Evolutionary conservation across 805 yeast species (phyloP).

Genomic region (Ogataea salicorniae): DNA sequence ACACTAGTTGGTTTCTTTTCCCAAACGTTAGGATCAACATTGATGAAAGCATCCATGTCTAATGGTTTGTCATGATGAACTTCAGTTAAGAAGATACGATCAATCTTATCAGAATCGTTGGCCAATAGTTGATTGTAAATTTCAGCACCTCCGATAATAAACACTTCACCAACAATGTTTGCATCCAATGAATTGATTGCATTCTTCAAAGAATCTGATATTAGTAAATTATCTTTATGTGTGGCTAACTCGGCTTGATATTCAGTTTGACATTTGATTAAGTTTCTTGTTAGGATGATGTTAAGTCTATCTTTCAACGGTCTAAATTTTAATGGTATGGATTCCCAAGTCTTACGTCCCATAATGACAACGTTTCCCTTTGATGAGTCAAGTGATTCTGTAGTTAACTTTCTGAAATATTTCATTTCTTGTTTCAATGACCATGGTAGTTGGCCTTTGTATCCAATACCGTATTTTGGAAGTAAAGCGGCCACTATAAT

Average conservation of each 20-base stretch:
- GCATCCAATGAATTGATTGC: constrained; percentile 35
- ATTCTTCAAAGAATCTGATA: constrained; percentile 39
- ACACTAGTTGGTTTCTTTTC: constrained; percentile 28
- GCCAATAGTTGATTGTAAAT: constrained; percentile 52
- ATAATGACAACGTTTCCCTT: constrained; percentile 74
- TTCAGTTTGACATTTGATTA: constrained; percentile 18
- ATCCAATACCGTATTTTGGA: constrained; percentile 83
- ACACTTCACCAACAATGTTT: constrained; percentile 50
- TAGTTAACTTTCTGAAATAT: constrained; percentile 74
- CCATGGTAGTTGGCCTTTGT: constrained; percentile 84
- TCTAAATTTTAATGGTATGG: constrained; percentile 78
- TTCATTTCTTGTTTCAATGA: constrained; percentile 75
- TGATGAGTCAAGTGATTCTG: constrained; percentile 30
- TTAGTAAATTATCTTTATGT: constrained; percentile 12
- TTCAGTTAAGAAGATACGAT: constrained; percentile 66
- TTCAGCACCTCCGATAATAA: constrained; percentile 91
- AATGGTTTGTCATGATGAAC: constrained; percentile 37
- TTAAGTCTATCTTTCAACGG: constrained; percentile 77
- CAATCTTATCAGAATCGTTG: constrained; percentile 32
- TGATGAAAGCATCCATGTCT: constrained; percentile 69
- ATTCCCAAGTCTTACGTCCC: constrained; percentile 97
- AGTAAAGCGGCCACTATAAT: constrained; percentile 81
- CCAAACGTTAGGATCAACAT: constrained; percentile 36
- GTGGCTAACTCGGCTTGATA: constrained; percentile 23
- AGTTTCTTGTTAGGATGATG: constrained; percentile 61